Evolutionary conservation across 2,329 filamentous ascomycete genomes (phyloP).

Genomic region (Neonectria magnoliae): DNA sequence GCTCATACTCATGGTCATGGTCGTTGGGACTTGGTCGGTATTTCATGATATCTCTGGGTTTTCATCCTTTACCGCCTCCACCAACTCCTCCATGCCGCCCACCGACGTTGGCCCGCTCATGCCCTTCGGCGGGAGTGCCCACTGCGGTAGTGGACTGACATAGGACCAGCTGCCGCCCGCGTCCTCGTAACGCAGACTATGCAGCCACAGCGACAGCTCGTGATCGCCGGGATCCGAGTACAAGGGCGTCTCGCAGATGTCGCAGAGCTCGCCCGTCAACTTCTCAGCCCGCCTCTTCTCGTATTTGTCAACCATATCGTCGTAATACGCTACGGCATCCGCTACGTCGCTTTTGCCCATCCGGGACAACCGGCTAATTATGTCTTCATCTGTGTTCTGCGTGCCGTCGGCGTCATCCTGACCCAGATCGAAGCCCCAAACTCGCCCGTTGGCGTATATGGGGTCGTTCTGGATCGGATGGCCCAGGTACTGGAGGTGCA

Average conservation of each 20-base stretch:
- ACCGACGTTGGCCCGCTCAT: constrained; percentile 76
- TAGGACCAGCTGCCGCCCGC: constrained; percentile 87
- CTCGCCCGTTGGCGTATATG: constrained; percentile 93
- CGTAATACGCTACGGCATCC: constrained; percentile 90
- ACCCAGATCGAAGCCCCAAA: constrained; percentile 87
- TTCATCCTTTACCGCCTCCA: constrained; percentile 62
- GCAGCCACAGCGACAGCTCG: constrained; percentile 92
- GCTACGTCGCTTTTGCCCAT: constrained; percentile 97
- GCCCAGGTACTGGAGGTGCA: constrained; percentile 93
- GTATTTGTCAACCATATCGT: constrained; percentile 92
- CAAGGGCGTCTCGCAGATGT: constrained; percentile 84
- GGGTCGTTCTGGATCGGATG: constrained; percentile 97
- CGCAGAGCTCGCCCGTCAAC: constrained; percentile 86
- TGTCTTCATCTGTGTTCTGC: constrained; percentile 83
- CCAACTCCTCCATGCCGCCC: constrained; percentile 67
- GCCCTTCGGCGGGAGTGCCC: constrained; percentile 85
- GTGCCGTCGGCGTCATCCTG: constrained; percentile 71
- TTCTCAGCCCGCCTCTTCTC: constrained; percentile 92
- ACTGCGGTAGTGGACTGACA: constrained; percentile 82
- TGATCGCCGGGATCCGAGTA: constrained; percentile 93
- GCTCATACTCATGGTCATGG: too few species aligned
- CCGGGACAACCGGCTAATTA: constrained; percentile 82
- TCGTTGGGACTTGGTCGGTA: constrained; percentile 20
- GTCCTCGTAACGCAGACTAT: constrained; percentile 91
- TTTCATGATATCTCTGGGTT: constrained; percentile 52